Base-by-base conservation (phyloP, 257 asterid genomes). In the Nyctanthes arbortristis region DNA sequence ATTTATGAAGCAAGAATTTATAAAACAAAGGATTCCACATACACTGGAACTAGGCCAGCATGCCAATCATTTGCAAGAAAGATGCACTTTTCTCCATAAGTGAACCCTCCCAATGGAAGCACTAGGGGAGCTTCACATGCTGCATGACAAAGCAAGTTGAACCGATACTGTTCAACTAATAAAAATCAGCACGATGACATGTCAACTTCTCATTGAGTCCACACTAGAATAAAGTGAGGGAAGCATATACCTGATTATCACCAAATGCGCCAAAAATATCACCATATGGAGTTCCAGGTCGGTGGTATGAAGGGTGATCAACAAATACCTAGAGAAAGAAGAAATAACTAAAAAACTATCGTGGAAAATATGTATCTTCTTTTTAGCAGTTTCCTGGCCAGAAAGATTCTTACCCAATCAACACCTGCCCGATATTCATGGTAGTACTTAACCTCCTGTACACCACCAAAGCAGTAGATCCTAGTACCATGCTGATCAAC, bases 11-110 rank as follows among this genome's bases (percentile, higher is more conserved):
- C 45, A 27, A 30, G 45, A 64, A 22, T 65, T 67, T 33, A 63
- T 29, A 59, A 55, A 65, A 58, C 36, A 54, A 74, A 72, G 18
- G 27, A 65, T 39, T 58, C 61, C 27, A 82, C 97, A 6, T 88
- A 94, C 99, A 91, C 86, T 16, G 99, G 99, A 74, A 94, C 97
- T 32, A 94, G 89, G 76, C 93, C 89, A 76, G 99, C 97, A 70
- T 91, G 99, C 99, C 99, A 94, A 55, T 94, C 99, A 70, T 94
- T 94, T 61, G 97, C 97, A 70, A 94, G 84, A 83, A 94, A 94
- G 59, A 94, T 63, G 76, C 96, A 94, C 47, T 94, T 88, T 79
- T 94, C 95, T 67, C 97, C 97, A 27, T 91, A 94, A 28, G 95
- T 91, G 79, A 76, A 91, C 33, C 99, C 99, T 77, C 99, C 97